These are phyloP conservation scores for Phalaenopsis aphrodite DNA, from an alignment of 106 monocot genomes.

Conservation along the genomic window DNA sequence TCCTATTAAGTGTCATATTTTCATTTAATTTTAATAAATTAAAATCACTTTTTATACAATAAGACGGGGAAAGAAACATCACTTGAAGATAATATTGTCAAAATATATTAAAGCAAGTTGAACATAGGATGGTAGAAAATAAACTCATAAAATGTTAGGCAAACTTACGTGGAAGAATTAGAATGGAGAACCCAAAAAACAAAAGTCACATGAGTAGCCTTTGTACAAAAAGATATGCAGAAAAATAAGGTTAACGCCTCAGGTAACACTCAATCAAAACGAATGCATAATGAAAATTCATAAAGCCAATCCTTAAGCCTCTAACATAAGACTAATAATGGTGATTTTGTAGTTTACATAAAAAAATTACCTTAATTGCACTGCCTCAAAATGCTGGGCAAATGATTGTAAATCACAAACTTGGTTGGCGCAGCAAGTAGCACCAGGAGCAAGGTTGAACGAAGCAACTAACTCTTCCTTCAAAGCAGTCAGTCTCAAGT, in stretches of 20 bases:
- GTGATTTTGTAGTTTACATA: background rate
- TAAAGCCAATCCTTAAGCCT: background rate
- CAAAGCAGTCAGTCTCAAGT: conserved; percentile 52
- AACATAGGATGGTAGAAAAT: background rate
- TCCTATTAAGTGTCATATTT: too few species aligned
- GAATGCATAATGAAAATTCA: background rate
- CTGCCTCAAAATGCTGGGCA: conserved; percentile 60
- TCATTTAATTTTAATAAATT: too few species aligned
- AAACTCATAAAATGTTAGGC: background rate
- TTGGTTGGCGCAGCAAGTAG: conserved; percentile 33
- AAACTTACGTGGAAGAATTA: background rate
- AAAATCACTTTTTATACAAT: too few species aligned
- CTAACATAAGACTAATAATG: background rate
- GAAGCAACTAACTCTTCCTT: conserved; percentile 49
- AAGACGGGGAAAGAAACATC: background rate
- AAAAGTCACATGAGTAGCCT: background rate
- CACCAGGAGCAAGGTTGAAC: conserved; percentile 47
- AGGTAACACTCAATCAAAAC: background rate
- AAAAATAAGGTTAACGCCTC: background rate
- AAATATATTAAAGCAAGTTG: background rate
- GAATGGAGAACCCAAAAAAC: background rate
- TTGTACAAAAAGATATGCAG: conserved; percentile 1
- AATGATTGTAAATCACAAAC: conserved; percentile 62
- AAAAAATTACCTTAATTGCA: conserved; percentile 54
- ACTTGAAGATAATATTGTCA: background rate